A percentile compares a stretch with the other conserved stretches of the same genome.
phyloP scores from a whole-genome alignment of 2,329 filamentous ascomycete genomes.

The Chrysoporthe cubensis region DNA sequence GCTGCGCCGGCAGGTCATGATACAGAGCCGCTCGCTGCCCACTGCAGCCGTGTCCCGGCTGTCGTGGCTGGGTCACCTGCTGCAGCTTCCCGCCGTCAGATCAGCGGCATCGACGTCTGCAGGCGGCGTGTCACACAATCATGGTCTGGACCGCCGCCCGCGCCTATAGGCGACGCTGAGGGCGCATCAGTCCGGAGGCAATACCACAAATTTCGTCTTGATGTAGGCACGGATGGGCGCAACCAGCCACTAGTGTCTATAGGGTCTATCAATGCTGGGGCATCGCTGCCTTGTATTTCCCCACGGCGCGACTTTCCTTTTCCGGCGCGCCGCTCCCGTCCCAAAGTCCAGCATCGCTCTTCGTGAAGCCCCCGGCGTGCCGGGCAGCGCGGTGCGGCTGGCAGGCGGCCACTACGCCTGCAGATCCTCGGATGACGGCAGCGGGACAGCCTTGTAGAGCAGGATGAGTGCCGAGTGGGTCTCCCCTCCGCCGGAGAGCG shows the following conservation, averaged over 20 bases:
- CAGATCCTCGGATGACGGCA: constrained; percentile 61
- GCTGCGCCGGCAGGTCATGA: not conserved
- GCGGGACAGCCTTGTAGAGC: constrained; percentile 74
- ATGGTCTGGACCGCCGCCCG: not conserved
- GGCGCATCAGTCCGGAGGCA: not conserved
- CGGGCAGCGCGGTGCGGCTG: not conserved
- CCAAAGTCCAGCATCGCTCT: constrained; percentile 4
- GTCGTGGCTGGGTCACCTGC: not conserved
- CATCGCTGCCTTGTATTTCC: not conserved
- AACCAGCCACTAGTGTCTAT: constrained; percentile 1
- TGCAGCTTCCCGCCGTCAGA: not conserved
- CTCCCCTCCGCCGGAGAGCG: constrained; percentile 85
- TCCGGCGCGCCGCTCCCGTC: not conserved
- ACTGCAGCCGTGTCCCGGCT: not conserved
- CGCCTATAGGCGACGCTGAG: not conserved
- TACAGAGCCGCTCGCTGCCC: not conserved
- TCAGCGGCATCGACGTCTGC: not conserved
- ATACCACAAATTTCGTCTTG: not conserved
- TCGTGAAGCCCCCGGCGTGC: not conserved
- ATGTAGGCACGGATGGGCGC: not conserved
- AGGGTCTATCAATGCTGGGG: not conserved
- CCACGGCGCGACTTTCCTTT: not conserved
- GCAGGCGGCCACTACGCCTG: constrained; percentile 33
- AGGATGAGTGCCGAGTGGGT: constrained; percentile 82
- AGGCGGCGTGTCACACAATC: not conserved